phyloP scores from a whole-genome alignment of 495 filamentous ascomycete genomes.

The Annulohypoxylon bovei region DNA sequence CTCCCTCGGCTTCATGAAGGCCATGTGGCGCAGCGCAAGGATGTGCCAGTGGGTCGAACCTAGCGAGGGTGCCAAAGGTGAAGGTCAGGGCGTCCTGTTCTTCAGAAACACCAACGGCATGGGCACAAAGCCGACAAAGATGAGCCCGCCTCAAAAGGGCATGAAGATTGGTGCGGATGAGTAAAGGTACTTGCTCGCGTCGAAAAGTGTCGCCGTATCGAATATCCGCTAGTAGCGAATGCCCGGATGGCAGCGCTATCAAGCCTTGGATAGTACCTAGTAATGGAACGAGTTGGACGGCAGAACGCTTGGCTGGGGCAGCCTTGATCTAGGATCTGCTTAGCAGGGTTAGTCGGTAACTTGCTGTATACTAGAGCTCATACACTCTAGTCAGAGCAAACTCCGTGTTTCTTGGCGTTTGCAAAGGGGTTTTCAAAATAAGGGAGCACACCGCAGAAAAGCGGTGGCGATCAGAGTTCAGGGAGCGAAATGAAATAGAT shows the following conservation, averaged over 20 bases:
- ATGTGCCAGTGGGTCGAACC: constrained; percentile 81
- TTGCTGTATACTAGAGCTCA: neutral
- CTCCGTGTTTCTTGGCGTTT: neutral
- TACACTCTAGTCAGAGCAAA: neutral
- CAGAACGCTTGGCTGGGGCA: neutral
- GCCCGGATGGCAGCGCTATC: neutral
- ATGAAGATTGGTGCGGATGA: constrained; percentile 18
- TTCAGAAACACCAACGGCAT: constrained; percentile 82
- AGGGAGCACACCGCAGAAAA: neutral
- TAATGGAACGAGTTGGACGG: neutral
- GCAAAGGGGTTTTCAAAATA: neutral
- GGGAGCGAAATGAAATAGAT: constrained; percentile 21
- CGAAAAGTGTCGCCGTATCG: neutral
- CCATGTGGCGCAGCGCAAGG: constrained; percentile 71
- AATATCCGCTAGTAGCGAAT: neutral
- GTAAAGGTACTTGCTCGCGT: neutral
- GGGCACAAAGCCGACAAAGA: constrained; percentile 69
- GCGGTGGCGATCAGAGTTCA: constrained; percentile 1
- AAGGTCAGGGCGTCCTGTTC: constrained; percentile 72
- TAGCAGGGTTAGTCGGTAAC: neutral
- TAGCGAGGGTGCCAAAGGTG: constrained; percentile 70
- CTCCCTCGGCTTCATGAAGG: constrained; percentile 71
- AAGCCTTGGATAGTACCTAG: constrained; percentile 13
- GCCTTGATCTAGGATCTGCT: neutral
- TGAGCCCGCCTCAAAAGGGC: constrained; percentile 37